These are phyloP conservation scores for Rhizophlyctis rosea DNA, from an alignment of 192 early-diverging fungal species.

Conservation along the genomic window DNA sequence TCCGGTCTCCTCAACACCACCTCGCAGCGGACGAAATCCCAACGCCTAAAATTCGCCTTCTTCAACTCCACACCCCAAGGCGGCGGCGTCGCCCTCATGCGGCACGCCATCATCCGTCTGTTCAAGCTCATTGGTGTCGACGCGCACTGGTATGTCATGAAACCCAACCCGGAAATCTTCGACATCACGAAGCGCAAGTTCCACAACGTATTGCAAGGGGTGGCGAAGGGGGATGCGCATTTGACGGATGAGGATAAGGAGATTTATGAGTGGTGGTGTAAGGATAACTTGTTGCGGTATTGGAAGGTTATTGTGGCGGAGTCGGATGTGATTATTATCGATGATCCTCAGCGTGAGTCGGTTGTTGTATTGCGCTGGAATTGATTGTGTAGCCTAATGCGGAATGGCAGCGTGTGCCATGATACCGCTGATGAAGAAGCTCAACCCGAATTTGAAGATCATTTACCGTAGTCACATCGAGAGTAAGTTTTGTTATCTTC, in stretches of 20 bases:
- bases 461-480: conserved; percentile 86
- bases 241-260: conserved; percentile 66
- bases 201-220: conserved; percentile 85
- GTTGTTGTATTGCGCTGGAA: background rate
- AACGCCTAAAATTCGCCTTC: conserved; percentile 61
- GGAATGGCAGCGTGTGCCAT: conserved; percentile 51
- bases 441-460: conserved; percentile 65
- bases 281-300: conserved; percentile 68
- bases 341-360: conserved; percentile 69
- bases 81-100: conserved; percentile 88
- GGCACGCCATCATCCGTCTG: conserved; percentile 74
- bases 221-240: conserved; percentile 42
- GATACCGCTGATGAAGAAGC: conserved; percentile 71
- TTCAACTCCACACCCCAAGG: conserved; percentile 85
- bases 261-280: conserved; percentile 35
- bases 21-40: conserved; percentile 16
- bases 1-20: background rate
- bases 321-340: conserved; percentile 83
- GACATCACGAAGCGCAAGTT: conserved; percentile 86
- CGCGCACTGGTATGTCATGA: conserved; percentile 71
- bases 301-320: conserved; percentile 66
- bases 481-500: conserved; percentile 18
- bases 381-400: conserved; percentile 7
- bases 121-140: conserved; percentile 64
- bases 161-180: conserved; percentile 81